Conservation (phyloP, 192 early-diverging fungal species). For the Gamsiella multidivaricata region DNA sequence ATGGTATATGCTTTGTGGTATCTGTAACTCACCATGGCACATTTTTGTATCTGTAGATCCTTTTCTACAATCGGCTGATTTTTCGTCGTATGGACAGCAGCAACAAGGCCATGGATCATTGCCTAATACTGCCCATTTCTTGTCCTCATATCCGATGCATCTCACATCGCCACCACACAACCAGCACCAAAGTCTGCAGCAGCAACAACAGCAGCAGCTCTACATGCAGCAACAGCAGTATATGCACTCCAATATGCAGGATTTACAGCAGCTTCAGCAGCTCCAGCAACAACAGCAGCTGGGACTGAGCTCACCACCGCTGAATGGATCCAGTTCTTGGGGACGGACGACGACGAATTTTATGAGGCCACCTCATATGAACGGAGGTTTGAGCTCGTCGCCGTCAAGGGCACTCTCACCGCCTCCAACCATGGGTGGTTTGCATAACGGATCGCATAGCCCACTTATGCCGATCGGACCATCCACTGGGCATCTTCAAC, state of each 20-base stretch:
- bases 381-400: neutral
- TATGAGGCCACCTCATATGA: conserved; percentile 18
- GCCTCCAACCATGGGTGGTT: conserved; percentile 3
- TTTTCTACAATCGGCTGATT: conserved; percentile 31
- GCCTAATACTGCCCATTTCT: conserved; percentile 20
- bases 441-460: conserved; percentile 18
- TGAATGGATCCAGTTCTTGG: conserved; percentile 14
- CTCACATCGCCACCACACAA: conserved; percentile 22
- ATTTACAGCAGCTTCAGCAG: conserved; percentile 21
- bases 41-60: conserved; percentile 18
- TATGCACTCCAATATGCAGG: conserved; percentile 15
- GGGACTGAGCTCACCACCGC: conserved; percentile 10
- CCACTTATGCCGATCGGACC: conserved; percentile 20
- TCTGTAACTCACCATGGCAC: too few relatives aligned
- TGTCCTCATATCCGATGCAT: conserved; percentile 41
- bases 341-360: conserved; percentile 1
- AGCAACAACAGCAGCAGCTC: conserved; percentile 16
- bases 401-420: conserved; percentile 11
- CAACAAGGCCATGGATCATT: conserved; percentile 39
- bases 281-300: conserved; percentile 7
- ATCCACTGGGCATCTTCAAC: conserved; percentile 6
- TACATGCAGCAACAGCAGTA: conserved; percentile 14
- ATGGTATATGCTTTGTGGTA: neutral
- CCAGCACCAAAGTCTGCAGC: conserved; percentile 20
- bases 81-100: conserved; percentile 28